phyloP scores from a whole-genome alignment of 768 basidiomycete species.

The Porphyrellus cyaneotinctus region DNA sequence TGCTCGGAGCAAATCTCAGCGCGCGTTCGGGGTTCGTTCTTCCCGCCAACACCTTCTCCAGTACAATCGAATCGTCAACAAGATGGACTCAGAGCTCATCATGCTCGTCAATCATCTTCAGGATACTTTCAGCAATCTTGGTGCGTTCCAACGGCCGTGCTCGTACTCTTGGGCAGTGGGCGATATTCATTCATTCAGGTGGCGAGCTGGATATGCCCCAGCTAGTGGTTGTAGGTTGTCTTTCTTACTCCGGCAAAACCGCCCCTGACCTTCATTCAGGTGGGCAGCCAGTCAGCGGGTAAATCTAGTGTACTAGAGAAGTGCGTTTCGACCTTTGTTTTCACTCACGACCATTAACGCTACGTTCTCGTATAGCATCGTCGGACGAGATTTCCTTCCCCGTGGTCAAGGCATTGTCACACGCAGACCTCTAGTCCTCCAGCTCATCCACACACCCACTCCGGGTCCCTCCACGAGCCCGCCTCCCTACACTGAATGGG shows the following conservation, averaged over 20 bases:
- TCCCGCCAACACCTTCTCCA: constrained; percentile 6
- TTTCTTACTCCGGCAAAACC: neutral
- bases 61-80: constrained; percentile 4
- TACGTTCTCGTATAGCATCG: constrained; percentile 55
- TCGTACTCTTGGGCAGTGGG: constrained; percentile 1
- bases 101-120: constrained; percentile 93
- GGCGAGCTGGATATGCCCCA: constrained; percentile 94
- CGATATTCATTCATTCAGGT: constrained; percentile 40
- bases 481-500: constrained; percentile 74
- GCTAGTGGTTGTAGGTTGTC: constrained; percentile 70
- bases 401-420: constrained; percentile 94
- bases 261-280: constrained; percentile 41
- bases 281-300: constrained; percentile 94
- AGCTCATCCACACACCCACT: constrained; percentile 87
- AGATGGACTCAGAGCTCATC: constrained; percentile 93
- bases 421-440: constrained; percentile 89
- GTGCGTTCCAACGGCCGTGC: constrained; percentile 40
- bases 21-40: constrained; percentile 16
- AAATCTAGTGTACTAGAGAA: constrained; percentile 97
- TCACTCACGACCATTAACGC: neutral
- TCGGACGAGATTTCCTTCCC: constrained; percentile 88
- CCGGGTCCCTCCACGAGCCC: constrained; percentile 45
- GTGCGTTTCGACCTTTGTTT: constrained; percentile 43
- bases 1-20: neutral
- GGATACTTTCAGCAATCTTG: constrained; percentile 86